Base-by-base conservation (phyloP, 106 monocot species). In the Acorus calamus region DNA sequence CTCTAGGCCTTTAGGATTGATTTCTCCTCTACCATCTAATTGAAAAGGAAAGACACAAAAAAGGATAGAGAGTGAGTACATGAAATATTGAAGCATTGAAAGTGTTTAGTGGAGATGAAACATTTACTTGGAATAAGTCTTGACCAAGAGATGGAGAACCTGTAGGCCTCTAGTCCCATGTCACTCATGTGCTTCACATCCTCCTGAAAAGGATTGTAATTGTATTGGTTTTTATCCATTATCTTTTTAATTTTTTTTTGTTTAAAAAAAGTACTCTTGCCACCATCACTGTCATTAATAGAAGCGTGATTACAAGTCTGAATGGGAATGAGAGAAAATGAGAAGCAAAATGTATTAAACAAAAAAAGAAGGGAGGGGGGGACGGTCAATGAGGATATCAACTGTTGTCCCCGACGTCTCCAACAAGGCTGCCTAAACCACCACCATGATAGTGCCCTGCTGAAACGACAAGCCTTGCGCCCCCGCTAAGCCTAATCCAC, bases 131-230 rank as follows among this genome's bases (percentile, higher is more conserved):
- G 89, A 14, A 89, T 76, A 57, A 89, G 77, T 52, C 89, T 81
- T 44, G 88, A 73, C 88, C 88, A 88, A 44, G 84, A 88, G 67
- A 88, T 80, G 42, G 87, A 88, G 50, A 88, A 81, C 46, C 87
- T 80, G 58, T 88, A 88, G 42, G 78, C 80, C 11, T 88, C 83
- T 4, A 88, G 28, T 44, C 79, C 74, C 11, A 66, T 78, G 14
- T 88, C 88, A 61, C 41, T 49, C 76, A 89, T 84, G 13, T 84
- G 71, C 70, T 84, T 76, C 43, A 81, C 76, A 66, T 89, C 88
- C 53, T 76, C 88, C 88, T 89, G 28, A 60, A 47, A 73, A 59
- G 13, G 71, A 58, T 66, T 63, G 62, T 10, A 47, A 4, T 14
- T 11, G 10, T 4, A 55, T 63, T 48, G 53, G 62, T 3, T 54